These are phyloP conservation scores for Apiosordaria backusii DNA, from an alignment of 495 filamentous ascomycete species.

Conservation along the genomic window DNA sequence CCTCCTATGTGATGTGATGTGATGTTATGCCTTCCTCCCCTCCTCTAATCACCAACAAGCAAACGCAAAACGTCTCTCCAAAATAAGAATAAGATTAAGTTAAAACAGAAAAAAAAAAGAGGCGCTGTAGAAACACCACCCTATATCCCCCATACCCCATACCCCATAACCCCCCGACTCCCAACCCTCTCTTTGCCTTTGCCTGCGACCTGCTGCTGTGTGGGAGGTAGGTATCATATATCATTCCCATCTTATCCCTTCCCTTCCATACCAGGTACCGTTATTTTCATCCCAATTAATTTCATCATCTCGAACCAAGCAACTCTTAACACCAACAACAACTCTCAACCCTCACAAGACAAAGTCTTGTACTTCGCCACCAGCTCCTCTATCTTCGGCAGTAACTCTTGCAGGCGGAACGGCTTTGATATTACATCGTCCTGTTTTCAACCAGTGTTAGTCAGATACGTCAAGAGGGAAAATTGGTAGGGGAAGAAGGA, in stretches of 20 bases:
- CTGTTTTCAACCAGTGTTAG: slow-evolving; percentile 43
- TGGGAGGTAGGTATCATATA: not conserved
- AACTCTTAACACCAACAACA: not conserved
- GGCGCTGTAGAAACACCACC: no score
- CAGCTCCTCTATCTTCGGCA: slow-evolving; percentile 62
- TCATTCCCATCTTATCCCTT: slow-evolving; percentile 1
- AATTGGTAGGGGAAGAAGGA: not conserved
- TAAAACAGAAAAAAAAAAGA: no score
- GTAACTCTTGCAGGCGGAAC: slow-evolving; percentile 66
- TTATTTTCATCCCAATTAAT: not conserved
- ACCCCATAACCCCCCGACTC: no score
- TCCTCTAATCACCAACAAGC: no score
- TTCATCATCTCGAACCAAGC: not conserved
- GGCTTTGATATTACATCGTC: slow-evolving; percentile 81
- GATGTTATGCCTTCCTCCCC: no score
- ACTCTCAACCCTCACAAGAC: not conserved
- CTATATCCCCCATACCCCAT: no score
- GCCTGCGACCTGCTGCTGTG: no score
- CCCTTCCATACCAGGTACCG: not conserved
- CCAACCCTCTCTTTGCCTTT: no score
- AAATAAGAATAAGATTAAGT: no score
- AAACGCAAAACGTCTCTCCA: no score
- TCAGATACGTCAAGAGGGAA: slow-evolving; percentile 32
- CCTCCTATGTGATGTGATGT: no score
- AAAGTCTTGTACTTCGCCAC: slow-evolving; percentile 31